Evolutionary conservation across 257 asterid species (phyloP).

Genomic region (Solanum etuberosum): DNA sequence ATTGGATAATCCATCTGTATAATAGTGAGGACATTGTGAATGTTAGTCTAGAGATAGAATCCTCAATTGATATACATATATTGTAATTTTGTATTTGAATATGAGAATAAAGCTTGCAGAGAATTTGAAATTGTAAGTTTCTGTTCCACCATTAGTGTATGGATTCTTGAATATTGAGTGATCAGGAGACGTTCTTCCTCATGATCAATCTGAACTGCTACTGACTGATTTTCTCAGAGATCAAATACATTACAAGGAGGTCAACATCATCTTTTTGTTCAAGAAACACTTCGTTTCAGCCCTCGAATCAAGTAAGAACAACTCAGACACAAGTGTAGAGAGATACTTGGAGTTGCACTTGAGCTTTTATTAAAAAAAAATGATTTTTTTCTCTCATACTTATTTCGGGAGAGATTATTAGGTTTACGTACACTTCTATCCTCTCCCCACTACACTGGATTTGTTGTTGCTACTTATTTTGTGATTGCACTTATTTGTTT

Average conservation of each 20-base stretch:
- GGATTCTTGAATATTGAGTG: neutral
- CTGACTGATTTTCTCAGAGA: neutral
- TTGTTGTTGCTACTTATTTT: neutral
- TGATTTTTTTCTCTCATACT: neutral
- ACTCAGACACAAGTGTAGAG: neutral
- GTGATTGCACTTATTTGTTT: neutral
- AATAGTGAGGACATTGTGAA: slow-evolving; percentile 6
- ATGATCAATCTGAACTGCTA: neutral
- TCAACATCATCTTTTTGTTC: neutral
- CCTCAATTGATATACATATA: neutral
- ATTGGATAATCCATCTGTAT: slow-evolving; percentile 9
- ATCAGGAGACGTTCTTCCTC: neutral
- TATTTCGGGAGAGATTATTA: neutral
- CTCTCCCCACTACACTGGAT: neutral
- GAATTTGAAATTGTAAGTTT: neutral
- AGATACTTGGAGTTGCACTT: neutral
- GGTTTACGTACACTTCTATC: neutral
- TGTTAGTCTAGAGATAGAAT: slow-evolving; percentile 1
- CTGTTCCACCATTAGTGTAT: neutral
- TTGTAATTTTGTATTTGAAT: slow-evolving; percentile 1
- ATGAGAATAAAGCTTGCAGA: slow-evolving; percentile 4
- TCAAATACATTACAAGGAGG: neutral
- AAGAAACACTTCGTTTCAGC: neutral
- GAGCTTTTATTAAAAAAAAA: neutral
- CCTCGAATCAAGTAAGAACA: neutral